A percentile compares a stretch with the other conserved stretches of the same genome.
These are phyloP conservation scores for Pleurotus platypus DNA, from an alignment of 768 basidiomycete species.

Conservation along the genomic window DNA sequence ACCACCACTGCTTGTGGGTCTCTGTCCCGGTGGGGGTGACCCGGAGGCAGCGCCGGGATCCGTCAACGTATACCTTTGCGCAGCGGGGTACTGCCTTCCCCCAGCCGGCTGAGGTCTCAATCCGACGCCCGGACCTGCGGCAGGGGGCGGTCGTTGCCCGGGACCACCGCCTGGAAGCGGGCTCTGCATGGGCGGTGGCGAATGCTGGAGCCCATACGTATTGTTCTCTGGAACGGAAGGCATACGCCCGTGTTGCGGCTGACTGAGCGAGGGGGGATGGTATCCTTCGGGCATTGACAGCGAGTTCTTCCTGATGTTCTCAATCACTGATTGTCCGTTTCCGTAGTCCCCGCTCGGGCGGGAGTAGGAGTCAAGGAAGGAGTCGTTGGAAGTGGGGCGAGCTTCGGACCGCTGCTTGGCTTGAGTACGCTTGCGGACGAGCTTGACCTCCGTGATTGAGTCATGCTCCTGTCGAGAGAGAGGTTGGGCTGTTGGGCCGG, in stretches of 20 bases:
- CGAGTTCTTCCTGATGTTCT: constrained; percentile 53
- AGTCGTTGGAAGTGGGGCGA: background rate
- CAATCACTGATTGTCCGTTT: constrained; percentile 35
- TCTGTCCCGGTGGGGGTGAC: constrained; percentile 11
- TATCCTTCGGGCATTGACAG: constrained; percentile 13
- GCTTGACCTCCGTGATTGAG: constrained; percentile 67
- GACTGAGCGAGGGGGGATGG: constrained; percentile 11
- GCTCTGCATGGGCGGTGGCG: background rate
- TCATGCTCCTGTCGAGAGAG: constrained; percentile 83
- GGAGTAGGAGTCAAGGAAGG: background rate
- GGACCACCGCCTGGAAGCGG: background rate
- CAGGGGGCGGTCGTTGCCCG: background rate
- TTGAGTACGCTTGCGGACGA: constrained; percentile 78
- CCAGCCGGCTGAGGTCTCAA: constrained; percentile 10
- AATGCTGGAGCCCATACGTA: background rate
- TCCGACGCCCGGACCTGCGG: background rate
- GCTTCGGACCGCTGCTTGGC: constrained; percentile 57
- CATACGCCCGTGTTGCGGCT: constrained; percentile 12
- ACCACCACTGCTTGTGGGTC: constrained; percentile 1
- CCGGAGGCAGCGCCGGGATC: constrained; percentile 29
- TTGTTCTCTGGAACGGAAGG: constrained; percentile 7
- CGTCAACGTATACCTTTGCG: constrained; percentile 44
- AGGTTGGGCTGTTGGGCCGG: constrained; percentile 53
- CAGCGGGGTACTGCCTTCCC: constrained; percentile 27
- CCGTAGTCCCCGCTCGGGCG: background rate